A percentile compares a stretch with the other conserved stretches of the same genome.
Evolutionary conservation across 106 monocot genomes (phyloP).

Genomic region (Xerophyta viscosa): DNA sequence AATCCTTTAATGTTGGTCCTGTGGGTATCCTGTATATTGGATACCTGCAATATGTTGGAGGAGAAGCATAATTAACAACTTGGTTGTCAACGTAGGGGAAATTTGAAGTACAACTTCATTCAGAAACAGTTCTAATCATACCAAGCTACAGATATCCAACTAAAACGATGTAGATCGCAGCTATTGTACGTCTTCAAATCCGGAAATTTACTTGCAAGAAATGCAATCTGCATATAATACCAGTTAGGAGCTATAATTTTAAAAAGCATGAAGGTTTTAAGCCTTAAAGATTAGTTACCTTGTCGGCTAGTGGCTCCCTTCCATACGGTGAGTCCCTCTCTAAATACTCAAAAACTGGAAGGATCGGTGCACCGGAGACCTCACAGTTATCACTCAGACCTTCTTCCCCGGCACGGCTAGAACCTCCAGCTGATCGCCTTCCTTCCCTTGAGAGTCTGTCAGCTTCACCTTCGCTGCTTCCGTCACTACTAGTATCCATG

Average conservation of each 20-base stretch:
- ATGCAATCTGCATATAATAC: slow-evolving; percentile 68
- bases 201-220: slow-evolving; percentile 64
- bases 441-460: slow-evolving; percentile 17
- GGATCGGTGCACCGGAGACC: slow-evolving; percentile 17
- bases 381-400: slow-evolving; percentile 35
- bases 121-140: slow-evolving; percentile 8
- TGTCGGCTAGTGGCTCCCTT: slow-evolving; percentile 76
- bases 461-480: slow-evolving; percentile 37
- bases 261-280: not conserved
- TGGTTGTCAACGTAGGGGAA: not conserved
- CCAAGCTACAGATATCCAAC: slow-evolving; percentile 99
- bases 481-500: slow-evolving; percentile 58
- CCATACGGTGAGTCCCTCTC: slow-evolving; percentile 65
- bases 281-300: slow-evolving; percentile 21
- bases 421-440: slow-evolving; percentile 16
- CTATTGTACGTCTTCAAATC: slow-evolving; percentile 71
- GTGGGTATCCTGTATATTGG: slow-evolving; percentile 97
- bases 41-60: slow-evolving; percentile 79
- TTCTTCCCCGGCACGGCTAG: slow-evolving; percentile 14
- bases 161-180: slow-evolving; percentile 68
- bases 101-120: not conserved
- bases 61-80: not conserved
- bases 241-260: too few species aligned
- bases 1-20: slow-evolving; percentile 74
- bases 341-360: slow-evolving; percentile 64